Evolutionary conservation across 192 early-diverging fungal genomes (phyloP), one percentile per base, ranked within the genome.

Genomic region (Umbelopsis sp.): DNA sequence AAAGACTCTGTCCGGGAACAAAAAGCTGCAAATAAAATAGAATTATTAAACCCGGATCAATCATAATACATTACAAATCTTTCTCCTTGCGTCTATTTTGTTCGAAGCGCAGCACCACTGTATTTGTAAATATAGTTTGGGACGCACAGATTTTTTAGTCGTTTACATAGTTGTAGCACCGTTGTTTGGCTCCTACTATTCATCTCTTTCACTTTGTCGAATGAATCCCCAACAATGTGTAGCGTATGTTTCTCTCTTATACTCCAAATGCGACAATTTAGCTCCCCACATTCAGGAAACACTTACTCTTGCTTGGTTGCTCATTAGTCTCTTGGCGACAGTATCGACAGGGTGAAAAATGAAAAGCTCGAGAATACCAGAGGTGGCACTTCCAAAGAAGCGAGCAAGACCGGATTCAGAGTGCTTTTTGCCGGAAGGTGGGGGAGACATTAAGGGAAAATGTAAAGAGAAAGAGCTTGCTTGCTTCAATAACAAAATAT

Each of bases 281-380:
- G 3, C 17, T 45, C n/a, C 0, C 1, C 34, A 70, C 11, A 3
- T 16, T 29, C 22, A 70, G 11, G 17, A 5, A 29, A 26, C 21
- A 71, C 74, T 70, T 84, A 94, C 90, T 83, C 91, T 89, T 68
- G 84, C 83, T 73, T 93, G 92, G 84, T 93, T 96, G 84, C 90
- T 95, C 96, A 99, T 99, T 72, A 99, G 88, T 47, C 97, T 91
- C 90, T 97, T 99, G 71, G 96, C 96, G 20, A 99, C 91, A 2
- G 96, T 99, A 83, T 99, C 96, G 52, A 99, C 94, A 43, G 96
- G 96, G 82, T 99, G 97, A 91, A 99, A 99, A 59, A 91, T 89
- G 69, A 97, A 84, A 68, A 99, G 86, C 85, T 99, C 97, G 36
- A 98, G 87, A 76, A 98, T 91, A 49, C 97, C 97, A 51, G 95